Evolutionary conservation across 2,329 filamentous ascomycete species (phyloP), one percentile per base, ranked within the genome.

Genomic region (Aspergillus vadensis): DNA sequence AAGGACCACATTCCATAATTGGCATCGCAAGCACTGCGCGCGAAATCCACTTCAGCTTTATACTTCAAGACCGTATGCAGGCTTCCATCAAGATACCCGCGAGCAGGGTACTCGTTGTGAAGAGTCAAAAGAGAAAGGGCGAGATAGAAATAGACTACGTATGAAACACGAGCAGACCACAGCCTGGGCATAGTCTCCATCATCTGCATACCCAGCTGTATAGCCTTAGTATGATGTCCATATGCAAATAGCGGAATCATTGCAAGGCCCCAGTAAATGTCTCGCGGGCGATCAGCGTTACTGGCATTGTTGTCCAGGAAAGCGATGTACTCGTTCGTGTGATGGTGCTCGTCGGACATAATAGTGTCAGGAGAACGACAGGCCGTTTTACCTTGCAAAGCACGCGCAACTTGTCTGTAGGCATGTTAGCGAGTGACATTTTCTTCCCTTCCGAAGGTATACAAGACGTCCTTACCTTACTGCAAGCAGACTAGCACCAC

Each of bases 351-450:
- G 62, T 88, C 86, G 39, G 79, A 81, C 65, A 88, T 76, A 6
- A 87, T 71, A 17, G 77, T 76, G 2, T 81, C 74, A 5, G 83
- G 72, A 41, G 75, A 72, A n/a, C 76, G 73, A 47, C 74, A 77
- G 3, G 77, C 74, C 0, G 86, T 88, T 67, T 87, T 88, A 25
- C 86, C 86, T 70, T 87, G 85, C 15, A 89, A 70, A 12, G 86
- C 85, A 58, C 85, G 79, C 10, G 79, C 75, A 56, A 83, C 83
- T 74, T 88, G 86, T 62, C 77, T 74, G 55, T 58, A 58, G 25
- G 7, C 9, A 10, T 10, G 60, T 65, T 53, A 67, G 51, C 32
- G 55, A 30, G 1, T 3, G 10, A 30, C n/a, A 5, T 19, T 12
- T 36, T 15, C 6, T 27, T 43, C 7, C 10, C 2, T 19, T 10